These are phyloP conservation scores for Globisporangium perplexum DNA, from an alignment of 352 stramenopile species.

Conservation along the genomic window DNA sequence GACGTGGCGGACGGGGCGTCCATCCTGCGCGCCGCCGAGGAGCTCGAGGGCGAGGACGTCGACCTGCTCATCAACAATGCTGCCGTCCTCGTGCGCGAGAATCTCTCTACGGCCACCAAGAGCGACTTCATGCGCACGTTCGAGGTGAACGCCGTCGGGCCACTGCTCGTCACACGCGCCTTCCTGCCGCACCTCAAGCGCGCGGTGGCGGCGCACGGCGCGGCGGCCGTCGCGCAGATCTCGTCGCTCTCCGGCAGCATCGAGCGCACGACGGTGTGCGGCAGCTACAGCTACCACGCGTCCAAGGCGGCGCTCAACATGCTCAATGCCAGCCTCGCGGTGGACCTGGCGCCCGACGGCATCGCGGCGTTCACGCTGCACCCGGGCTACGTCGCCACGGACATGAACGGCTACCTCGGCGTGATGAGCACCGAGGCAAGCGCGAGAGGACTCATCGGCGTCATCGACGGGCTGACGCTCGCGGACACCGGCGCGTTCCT, in stretches of 20 bases:
- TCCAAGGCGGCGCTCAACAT: conserved; percentile 55
- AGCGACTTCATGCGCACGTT: too few relatives aligned
- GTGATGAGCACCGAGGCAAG: not conserved
- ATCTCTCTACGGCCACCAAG: too few relatives aligned
- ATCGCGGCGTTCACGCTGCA: conserved; percentile 24
- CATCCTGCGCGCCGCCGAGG: too few relatives aligned
- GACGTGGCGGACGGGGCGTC: too few relatives aligned
- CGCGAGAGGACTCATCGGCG: not conserved
- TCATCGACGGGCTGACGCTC: not conserved
- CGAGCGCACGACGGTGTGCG: conserved; percentile 14
- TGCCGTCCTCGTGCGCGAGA: too few relatives aligned
- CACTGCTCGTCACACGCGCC: too few relatives aligned
- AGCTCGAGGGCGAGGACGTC: too few relatives aligned
- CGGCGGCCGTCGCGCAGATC: too few relatives aligned
- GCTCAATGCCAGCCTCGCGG: conserved; percentile 22
- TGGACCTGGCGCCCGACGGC: conserved; percentile 24
- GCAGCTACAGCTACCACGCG: conserved; percentile 42
- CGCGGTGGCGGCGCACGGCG: too few relatives aligned
- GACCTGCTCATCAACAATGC: too few relatives aligned
- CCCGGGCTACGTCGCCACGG: conserved; percentile 28
- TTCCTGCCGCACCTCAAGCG: too few relatives aligned
- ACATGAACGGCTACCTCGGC: conserved; percentile 20
- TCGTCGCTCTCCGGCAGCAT: conserved; percentile 14
- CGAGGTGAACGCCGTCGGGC: too few relatives aligned
- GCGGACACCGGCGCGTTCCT: not conserved